Evolutionary conservation across 352 stramenopile genomes (phyloP).

Genomic region (Phytophthora sp.): DNA sequence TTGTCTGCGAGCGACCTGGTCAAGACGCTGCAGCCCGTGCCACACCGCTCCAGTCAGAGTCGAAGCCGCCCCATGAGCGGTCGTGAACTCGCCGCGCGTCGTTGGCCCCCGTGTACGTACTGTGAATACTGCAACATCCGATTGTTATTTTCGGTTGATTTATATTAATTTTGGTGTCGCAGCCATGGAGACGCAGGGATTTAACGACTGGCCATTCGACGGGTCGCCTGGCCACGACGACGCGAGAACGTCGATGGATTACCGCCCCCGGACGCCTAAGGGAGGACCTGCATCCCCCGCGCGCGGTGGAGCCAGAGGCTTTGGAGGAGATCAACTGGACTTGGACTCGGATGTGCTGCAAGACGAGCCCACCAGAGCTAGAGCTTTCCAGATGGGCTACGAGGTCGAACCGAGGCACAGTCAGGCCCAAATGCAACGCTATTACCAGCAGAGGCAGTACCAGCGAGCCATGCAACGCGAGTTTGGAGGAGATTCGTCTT

Average conservation of each 20-base stretch:
- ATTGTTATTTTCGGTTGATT: background rate
- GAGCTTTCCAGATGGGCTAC: slow-evolving; percentile 32
- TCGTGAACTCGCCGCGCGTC: slow-evolving; percentile 13
- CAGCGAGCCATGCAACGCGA: slow-evolving; percentile 29
- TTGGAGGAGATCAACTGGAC: slow-evolving; percentile 13
- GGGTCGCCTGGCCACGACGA: slow-evolving; percentile 6
- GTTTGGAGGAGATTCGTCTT: slow-evolving; percentile 21
- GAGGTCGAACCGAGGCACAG: slow-evolving; percentile 44
- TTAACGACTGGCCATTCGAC: slow-evolving; percentile 37
- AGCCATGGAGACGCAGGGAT: slow-evolving; percentile 29
- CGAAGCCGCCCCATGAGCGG: slow-evolving; percentile 13
- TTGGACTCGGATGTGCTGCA: slow-evolving; percentile 6
- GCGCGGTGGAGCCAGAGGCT: slow-evolving; percentile 5
- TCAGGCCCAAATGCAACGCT: slow-evolving; percentile 45
- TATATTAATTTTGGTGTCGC: slow-evolving; percentile 7
- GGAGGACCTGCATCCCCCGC: background rate
- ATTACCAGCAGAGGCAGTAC: slow-evolving; percentile 49
- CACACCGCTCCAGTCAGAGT: slow-evolving; percentile 4
- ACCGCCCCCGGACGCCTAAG: slow-evolving; percentile 13
- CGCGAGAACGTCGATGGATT: slow-evolving; percentile 5
- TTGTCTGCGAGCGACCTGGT: slow-evolving; percentile 42
- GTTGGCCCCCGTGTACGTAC: slow-evolving; percentile 22
- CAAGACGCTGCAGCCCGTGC: slow-evolving; percentile 40
- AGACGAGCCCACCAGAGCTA: slow-evolving; percentile 18
- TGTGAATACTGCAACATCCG: background rate